Base-by-base conservation (phyloP, 2,329 filamentous ascomycete species). In the Diaporthe vaccinii region DNA sequence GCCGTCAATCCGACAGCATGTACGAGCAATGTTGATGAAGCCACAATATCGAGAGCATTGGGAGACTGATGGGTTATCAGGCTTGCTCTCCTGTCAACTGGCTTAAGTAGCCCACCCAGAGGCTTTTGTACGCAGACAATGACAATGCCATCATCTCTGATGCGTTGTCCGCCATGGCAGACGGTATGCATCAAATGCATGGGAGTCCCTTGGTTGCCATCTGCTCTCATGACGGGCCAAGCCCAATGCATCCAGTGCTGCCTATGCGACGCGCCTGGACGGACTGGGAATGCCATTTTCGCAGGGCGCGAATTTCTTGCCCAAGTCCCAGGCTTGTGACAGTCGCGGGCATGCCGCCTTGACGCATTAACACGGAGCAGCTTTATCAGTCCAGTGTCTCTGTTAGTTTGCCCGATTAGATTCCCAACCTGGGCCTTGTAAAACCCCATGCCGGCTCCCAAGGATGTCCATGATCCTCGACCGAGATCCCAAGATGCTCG, bases 1-100 rank as follows among this genome's bases (percentile, higher is more conserved):
- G 65, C 65, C 46, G 65, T 53, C 46, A 68, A 68, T 68, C 65
- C 15, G 65, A 68, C 31, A 53, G 65, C 65, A 17, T 28, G 65
- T 39, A 55, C 34, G n/a, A 55, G 46, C 71, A 46, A 57, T 44
- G 44, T 22, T 53, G 57, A 65, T 73, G 55, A 73, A 53, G 70
- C 70, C 65, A 69, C 65, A 41, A 69, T 69, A 17, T 69, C 31
- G 65, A 69, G 65, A 41, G 46, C 34, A 41, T 69, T 69, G 65
- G 46, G n/a, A 69, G 65, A 69, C 49, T 7, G n/a, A 22, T 53
- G 31, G 25, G 15, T 7, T 34, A 39, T 25, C n/a, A 53, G 44
- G 44, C 46, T 39, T 20, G 34, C 22, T 53, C 46, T 68, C 46
- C 65, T 39, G 46, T 53, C 65, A 10, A 28, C 65, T 31, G 25